These are phyloP conservation scores for Pseudogymnoascus destructans DNA, from an alignment of 2,329 filamentous ascomycete species.

Conservation along the genomic window DNA sequence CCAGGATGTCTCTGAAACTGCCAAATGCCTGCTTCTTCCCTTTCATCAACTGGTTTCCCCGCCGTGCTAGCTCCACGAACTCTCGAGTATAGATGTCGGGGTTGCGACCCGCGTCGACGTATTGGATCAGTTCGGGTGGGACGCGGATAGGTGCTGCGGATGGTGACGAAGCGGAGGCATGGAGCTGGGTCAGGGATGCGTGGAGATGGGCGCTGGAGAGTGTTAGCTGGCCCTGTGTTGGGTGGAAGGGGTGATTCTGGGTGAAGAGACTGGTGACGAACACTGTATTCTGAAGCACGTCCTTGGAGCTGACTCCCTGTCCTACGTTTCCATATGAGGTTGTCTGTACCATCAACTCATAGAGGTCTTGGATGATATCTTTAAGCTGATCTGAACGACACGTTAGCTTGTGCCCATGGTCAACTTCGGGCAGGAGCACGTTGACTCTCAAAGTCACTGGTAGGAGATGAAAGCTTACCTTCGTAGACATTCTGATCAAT, in stretches of 20 bases:
- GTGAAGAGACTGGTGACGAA: conserved; percentile 20
- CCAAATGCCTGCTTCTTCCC: conserved; percentile 51
- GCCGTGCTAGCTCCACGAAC: conserved; percentile 55
- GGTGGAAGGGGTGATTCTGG: conserved; percentile 4
- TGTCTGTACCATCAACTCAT: conserved; percentile 50
- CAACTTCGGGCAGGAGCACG: not conserved
- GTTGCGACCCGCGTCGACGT: conserved; percentile 59
- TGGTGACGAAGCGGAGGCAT: conserved; percentile 31
- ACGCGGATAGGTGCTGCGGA: conserved; percentile 32
- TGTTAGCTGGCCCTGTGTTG: not conserved
- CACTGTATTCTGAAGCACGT: conserved; percentile 44
- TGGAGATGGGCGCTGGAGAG: conserved; percentile 30
- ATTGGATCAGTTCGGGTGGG: conserved; percentile 50
- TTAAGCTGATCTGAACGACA: conserved; percentile 41
- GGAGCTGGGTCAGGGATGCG: conserved; percentile 29
- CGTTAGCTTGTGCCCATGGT: not conserved
- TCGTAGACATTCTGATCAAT: conserved; percentile 9
- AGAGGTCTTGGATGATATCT: conserved; percentile 49
- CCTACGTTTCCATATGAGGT: conserved; percentile 43
- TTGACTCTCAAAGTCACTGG: not conserved
- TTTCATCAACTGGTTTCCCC: conserved; percentile 52
- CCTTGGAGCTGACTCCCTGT: conserved; percentile 34
- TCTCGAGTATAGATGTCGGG: conserved; percentile 63
- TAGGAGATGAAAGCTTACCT: not conserved
- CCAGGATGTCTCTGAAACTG: conserved; percentile 48